phyloP scores from a whole-genome alignment of 108 stramenopile genomes.

The Nannochloropsis salina region DNA sequence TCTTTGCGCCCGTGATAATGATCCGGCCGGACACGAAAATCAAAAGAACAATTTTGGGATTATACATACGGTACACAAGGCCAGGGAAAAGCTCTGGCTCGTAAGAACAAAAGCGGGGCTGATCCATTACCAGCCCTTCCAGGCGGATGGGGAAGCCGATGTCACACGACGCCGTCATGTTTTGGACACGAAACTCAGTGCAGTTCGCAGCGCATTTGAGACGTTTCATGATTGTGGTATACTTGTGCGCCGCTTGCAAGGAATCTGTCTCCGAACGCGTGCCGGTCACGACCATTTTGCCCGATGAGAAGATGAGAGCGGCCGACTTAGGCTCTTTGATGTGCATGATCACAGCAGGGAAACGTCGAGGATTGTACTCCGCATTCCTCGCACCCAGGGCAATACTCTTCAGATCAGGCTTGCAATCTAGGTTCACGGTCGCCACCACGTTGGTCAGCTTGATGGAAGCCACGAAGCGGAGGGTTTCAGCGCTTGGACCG shows the following conservation, averaged over 20 bases:
- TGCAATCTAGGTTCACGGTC: conserved; percentile 75
- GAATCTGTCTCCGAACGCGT: conserved; percentile 75
- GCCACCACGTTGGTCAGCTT: conserved; percentile 53
- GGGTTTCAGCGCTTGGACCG: not conserved
- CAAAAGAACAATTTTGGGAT: conserved; percentile 81
- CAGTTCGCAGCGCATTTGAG: not conserved
- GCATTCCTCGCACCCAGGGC: conserved; percentile 91
- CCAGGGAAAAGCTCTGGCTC: conserved; percentile 99
- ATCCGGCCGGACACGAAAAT: conserved; percentile 94
- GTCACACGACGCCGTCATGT: conserved; percentile 91
- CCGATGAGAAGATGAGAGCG: conserved; percentile 87
- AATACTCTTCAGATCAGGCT: conserved; percentile 83
- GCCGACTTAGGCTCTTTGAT: conserved; percentile 87
- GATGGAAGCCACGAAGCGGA: conserved; percentile 8
- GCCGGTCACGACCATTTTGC: conserved; percentile 91
- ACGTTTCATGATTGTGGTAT: conserved; percentile 25
- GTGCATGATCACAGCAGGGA: conserved; percentile 85
- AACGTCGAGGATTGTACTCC: conserved; percentile 96
- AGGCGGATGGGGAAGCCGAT: conserved; percentile 90
- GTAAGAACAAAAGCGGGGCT: conserved; percentile 78
- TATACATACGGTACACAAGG: conserved; percentile 83
- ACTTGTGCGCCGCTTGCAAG: conserved; percentile 31
- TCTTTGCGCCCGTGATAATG: conserved; percentile 59
- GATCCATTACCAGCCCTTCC: conserved; percentile 88
- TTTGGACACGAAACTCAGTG: conserved; percentile 83